Base-by-base conservation (phyloP, 257 asterid species). In the Penstemon barbatus region DNA sequence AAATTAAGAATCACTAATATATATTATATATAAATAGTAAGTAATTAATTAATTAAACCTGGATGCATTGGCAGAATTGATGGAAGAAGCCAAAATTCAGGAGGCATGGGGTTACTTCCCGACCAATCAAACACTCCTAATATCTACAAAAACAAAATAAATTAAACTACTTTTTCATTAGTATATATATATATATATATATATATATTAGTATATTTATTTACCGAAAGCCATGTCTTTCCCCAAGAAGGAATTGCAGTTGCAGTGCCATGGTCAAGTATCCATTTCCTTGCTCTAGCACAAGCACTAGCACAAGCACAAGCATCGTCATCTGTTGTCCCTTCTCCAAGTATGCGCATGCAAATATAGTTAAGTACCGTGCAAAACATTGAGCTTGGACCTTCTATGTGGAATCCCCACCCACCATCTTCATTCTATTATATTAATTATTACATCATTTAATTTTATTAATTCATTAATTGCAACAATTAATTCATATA, bases 51-150 rank as follows among this genome's bases (percentile, higher is more conserved):
- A 15, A 15, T 15, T 15, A 15, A 15, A 15, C 96, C 96, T 63
- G 94, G 96, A 81, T 86, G 96, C 87, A 86, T 81, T 1, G 96
- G 94, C 38, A 86, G 86, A 75, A 80, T 84, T 25, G 88, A 78
- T 0, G 94, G 96, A 75, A 89, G 86, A n/a, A 89, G 77, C 94
- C 94, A 89, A 63, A 86, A 86, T 6, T 89, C 96, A 11, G 96
- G 96, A 2, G 96, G 91, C 91, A 89, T 83, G 3, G 96, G 94
- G 44, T 89, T 89, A 74, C 83, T 82, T 64, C 96, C 96, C 5
- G 84, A 69, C 94, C 94, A 89, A 1, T 84, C 94, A 63, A 71
- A 86, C 4, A 86, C 73, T 76, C 96, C 96, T 38, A 89, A 70
- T 50, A 88, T 88, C 92, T 88, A 61, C 3, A 56, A 66, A 46